Percentiles rank a stretch among this genome's conserved stretches.
Evolutionary conservation across 2,329 filamentous ascomycete genomes (phyloP).

Genomic region (Pestalotiopsis sp.): DNA sequence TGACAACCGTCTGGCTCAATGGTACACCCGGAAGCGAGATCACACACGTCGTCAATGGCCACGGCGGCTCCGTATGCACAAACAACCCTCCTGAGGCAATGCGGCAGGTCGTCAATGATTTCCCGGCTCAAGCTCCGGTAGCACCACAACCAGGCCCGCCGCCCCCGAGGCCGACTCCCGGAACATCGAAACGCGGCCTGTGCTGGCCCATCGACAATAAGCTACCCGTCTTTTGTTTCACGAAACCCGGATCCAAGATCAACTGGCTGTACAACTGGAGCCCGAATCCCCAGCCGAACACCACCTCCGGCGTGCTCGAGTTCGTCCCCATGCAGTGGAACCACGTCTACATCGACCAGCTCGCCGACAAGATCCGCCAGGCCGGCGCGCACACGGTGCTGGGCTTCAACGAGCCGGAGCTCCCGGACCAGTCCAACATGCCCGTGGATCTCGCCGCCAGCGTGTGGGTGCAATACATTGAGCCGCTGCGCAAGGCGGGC

Average conservation of each 20-base stretch:
- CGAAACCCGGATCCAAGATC: neutral
- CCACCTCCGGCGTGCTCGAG: neutral
- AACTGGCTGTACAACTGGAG: constrained; percentile 8
- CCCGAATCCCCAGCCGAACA: neutral
- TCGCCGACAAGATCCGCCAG: neutral
- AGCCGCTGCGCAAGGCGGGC: constrained; percentile 2
- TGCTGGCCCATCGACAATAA: constrained; percentile 5
- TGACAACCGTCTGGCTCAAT: constrained; percentile 35
- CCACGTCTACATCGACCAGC: neutral
- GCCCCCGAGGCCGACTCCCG: neutral
- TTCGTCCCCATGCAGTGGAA: constrained; percentile 10
- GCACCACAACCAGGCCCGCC: neutral
- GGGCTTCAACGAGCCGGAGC: constrained; percentile 5
- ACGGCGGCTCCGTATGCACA: constrained; percentile 30
- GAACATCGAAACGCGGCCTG: neutral
- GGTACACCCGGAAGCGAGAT: constrained; percentile 34
- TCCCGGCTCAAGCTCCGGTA: neutral
- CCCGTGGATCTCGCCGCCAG: neutral
- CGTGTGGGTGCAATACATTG: neutral
- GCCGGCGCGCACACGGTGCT: neutral
- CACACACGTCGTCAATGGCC: constrained; percentile 32
- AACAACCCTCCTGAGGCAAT: constrained; percentile 32
- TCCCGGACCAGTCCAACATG: constrained; percentile 5
- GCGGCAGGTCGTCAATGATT: constrained; percentile 25
- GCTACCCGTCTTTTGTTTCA: neutral